A percentile compares a stretch with the other conserved stretches of the same genome.
Conservation (phyloP, 805 yeast species). For the Candida multigemmis region DNA sequence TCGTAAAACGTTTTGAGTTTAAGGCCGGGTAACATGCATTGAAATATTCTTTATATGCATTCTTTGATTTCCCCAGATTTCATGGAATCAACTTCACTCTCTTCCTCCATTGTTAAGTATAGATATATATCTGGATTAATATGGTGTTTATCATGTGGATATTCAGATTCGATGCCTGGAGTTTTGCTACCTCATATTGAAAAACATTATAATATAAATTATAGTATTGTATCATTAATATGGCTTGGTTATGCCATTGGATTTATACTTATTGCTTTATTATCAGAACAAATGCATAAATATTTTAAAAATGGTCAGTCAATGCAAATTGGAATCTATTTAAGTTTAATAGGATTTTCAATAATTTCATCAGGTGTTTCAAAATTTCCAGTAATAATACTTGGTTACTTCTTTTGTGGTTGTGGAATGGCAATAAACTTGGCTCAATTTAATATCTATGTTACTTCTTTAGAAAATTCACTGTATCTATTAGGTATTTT, state of each 20-base stretch:
- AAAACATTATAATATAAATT: constrained; percentile 31
- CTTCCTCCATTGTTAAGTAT: too few relatives aligned
- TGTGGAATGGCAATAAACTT: constrained; percentile 10
- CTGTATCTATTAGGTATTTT: constrained; percentile 8
- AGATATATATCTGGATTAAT: too few relatives aligned
- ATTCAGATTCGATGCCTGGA: constrained; percentile 46
- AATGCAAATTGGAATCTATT: constrained; percentile 21
- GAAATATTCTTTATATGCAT: too few relatives aligned
- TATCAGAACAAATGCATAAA: constrained; percentile 29
- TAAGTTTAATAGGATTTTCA: constrained; percentile 6
- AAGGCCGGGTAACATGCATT: too few relatives aligned
- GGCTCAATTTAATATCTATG: constrained; percentile 11
- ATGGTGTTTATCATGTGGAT: constrained; percentile 33
- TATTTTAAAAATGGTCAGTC: constrained; percentile 26
- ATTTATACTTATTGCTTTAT: constrained; percentile 33
- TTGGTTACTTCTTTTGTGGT: constrained; percentile 13
- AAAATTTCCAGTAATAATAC: constrained; percentile 9
- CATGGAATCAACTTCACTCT: too few relatives aligned
- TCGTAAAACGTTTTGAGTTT: neutral
- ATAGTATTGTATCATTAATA: constrained; percentile 40
- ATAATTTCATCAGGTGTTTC: constrained; percentile 11
- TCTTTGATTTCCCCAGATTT: too few relatives aligned
- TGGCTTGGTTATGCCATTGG: constrained; percentile 47
- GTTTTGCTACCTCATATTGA: constrained; percentile 44
- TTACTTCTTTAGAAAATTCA: constrained; percentile 8